Percentiles rank a stretch among this genome's conserved stretches.
Evolutionary conservation across 2,329 filamentous ascomycete species (phyloP).

Genomic region (Juglanconis sp.): DNA sequence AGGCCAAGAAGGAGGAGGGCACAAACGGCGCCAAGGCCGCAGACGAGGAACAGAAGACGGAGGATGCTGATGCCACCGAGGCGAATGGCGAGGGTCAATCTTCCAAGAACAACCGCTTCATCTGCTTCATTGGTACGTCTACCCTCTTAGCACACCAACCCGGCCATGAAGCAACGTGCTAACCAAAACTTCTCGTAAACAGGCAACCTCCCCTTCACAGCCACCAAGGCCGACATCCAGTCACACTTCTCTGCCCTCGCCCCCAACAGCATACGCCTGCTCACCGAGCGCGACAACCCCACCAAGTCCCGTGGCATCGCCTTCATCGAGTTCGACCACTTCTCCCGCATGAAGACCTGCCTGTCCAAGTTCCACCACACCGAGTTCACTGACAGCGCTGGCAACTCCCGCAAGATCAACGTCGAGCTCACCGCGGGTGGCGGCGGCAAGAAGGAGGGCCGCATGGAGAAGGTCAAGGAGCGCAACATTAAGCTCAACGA

Average conservation of each 20-base stretch:
- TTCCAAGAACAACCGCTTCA: conserved; percentile 46
- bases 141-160: conserved; percentile 15
- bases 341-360: conserved; percentile 88
- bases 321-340: conserved; percentile 85
- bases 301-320: conserved; percentile 54
- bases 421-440: conserved; percentile 92
- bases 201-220: conserved; percentile 87
- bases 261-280: conserved; percentile 68
- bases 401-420: conserved; percentile 72
- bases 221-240: conserved; percentile 65
- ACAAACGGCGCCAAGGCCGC: conserved; percentile 21
- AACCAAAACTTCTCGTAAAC: conserved; percentile 30
- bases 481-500: conserved; percentile 87
- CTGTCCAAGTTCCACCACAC: conserved; percentile 88
- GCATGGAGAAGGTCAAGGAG: conserved; percentile 72
- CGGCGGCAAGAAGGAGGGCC: conserved; percentile 70
- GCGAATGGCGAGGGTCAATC: conserved; percentile 2
- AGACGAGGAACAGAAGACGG: conserved; percentile 19
- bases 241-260: conserved; percentile 76
- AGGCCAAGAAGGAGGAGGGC: conserved; percentile 35
- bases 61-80: conserved; percentile 17
- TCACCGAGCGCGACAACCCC: conserved; percentile 55
- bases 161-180: neutral
- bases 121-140: conserved; percentile 68
- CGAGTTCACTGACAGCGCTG: conserved; percentile 58